These are phyloP conservation scores for Botryosphaeria agaves DNA, from an alignment of 2,329 filamentous ascomycete species.

Conservation along the genomic window DNA sequence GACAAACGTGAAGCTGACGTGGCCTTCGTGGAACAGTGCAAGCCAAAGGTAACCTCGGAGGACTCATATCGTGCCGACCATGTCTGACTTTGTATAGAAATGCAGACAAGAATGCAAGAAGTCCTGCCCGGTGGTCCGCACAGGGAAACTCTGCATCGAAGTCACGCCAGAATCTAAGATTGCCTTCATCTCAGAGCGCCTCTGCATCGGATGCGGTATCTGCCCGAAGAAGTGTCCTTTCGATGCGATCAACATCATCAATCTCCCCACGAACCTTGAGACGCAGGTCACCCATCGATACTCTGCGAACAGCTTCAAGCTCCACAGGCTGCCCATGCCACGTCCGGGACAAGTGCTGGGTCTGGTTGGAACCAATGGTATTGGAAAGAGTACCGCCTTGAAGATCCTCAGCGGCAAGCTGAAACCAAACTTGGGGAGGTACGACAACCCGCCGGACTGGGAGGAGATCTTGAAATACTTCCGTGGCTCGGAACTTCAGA, in stretches of 20 bases:
- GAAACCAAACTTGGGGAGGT: slow-evolving; percentile 91
- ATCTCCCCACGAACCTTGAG: slow-evolving; percentile 97
- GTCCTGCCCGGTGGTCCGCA: slow-evolving; percentile 90
- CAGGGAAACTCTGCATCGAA: slow-evolving; percentile 95
- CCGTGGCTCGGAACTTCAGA: slow-evolving; percentile 92
- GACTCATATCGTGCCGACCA: not conserved
- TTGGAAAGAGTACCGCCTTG: slow-evolving; percentile 97
- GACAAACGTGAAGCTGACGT: not conserved
- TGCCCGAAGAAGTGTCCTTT: slow-evolving; percentile 99
- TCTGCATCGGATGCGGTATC: slow-evolving; percentile 98
- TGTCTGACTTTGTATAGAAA: slow-evolving; percentile 44
- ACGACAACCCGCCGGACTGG: slow-evolving; percentile 96
- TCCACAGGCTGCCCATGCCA: slow-evolving; percentile 90
- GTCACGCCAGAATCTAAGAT: slow-evolving; percentile 78
- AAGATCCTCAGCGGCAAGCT: slow-evolving; percentile 98
- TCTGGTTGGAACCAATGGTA: slow-evolving; percentile 98
- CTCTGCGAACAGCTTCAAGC: slow-evolving; percentile 98
- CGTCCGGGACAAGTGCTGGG: slow-evolving; percentile 89
- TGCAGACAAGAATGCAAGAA: slow-evolving; percentile 99
- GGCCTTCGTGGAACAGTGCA: slow-evolving; percentile 42
- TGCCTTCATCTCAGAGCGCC: slow-evolving; percentile 90
- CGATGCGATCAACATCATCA: slow-evolving; percentile 98
- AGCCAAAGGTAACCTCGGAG: slow-evolving; percentile 50
- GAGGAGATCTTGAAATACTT: slow-evolving; percentile 98
- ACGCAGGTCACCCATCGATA: slow-evolving; percentile 96